phyloP scores from a whole-genome alignment of 176 grass and related monocot species.

The Avena sativa region DNA sequence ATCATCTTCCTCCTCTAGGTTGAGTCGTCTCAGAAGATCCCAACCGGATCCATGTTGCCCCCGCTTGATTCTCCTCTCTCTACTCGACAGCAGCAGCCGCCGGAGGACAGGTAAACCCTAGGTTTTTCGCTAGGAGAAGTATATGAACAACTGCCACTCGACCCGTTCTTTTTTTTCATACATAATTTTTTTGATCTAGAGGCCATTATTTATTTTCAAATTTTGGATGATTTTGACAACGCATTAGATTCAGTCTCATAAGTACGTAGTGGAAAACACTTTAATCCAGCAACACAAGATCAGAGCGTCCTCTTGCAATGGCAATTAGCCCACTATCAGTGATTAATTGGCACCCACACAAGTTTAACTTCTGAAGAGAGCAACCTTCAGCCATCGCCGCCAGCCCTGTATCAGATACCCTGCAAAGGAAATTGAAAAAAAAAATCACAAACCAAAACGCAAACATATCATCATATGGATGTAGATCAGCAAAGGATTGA shows the following conservation, averaged over 20 bases:
- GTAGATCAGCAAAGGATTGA: background rate
- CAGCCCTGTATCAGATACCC: constrained; percentile 71
- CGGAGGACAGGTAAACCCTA: no score
- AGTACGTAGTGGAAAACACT: constrained; percentile 60
- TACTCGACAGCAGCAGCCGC: no score
- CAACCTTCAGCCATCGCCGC: constrained; percentile 68
- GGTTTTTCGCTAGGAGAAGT: no score
- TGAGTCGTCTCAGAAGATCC: no score
- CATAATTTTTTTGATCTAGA: no score
- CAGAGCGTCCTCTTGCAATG: constrained; percentile 71
- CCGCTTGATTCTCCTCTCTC: no score
- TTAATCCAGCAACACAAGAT: constrained; percentile 71
- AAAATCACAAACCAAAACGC: background rate
- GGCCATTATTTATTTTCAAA: no score
- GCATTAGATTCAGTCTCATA: background rate
- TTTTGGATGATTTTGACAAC: no score
- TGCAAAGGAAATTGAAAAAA: constrained; percentile 28
- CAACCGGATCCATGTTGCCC: no score
- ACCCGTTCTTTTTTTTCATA: no score
- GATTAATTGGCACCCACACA: constrained; percentile 70
- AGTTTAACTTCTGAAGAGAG: constrained; percentile 62
- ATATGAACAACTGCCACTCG: no score
- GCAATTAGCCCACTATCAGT: constrained; percentile 65
- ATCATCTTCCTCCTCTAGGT: no score
- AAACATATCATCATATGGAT: background rate